Base-by-base conservation (phyloP, 1,284 basidiomycete genomes). In the Sporisorium exsertum region DNA sequence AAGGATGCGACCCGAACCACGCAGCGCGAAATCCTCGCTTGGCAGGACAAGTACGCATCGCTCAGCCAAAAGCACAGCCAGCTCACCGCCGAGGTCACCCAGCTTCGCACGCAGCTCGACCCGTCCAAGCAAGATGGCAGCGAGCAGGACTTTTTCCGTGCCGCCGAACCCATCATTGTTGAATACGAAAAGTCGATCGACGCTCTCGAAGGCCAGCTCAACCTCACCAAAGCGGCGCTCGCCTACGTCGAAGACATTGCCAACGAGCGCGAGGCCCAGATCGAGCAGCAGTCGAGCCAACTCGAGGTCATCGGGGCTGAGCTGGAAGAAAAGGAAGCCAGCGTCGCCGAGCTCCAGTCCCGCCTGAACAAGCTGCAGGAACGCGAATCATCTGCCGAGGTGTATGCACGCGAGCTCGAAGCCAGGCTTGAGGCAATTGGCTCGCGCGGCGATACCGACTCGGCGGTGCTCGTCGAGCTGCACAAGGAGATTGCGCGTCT, bases 101-200 rank as follows among this genome's bases (percentile, higher is more conserved):
- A 81, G 56, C 76, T 81, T n/a, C 74, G 78, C 29, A 65, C 76
- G 18, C 75, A 81, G 63, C 73, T 79, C 54, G 73, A 78, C n/a
- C 59, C 68, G 33, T 42, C 40, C 54, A 59, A 60, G n/a, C 89
- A 57, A 26, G 46, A 57, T 46, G 58, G 40, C 40, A 90, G 90
- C n/a, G 91, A 40, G 91, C 66, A 85, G 18, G 93, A 92, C 85
- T 98, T 97, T 84, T 93, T 97, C 82, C 93, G 95, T 85, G 96
- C 97, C 64, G 95, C 98, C 22, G 95, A 95, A 40, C 96, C 96
- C 8, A 94, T 99, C 80, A 97, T 99, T 67, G 82, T 84, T 49
- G 96, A 98, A 87, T 99, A 99, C 86, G 96, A 99, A 88, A 95
- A 96, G 88, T 94, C 95, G 1, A 95, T 99, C 76, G 91, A 92